Base-by-base conservation (phyloP, 2,329 filamentous ascomycete species). In the Pestalotiopsis sp. region DNA sequence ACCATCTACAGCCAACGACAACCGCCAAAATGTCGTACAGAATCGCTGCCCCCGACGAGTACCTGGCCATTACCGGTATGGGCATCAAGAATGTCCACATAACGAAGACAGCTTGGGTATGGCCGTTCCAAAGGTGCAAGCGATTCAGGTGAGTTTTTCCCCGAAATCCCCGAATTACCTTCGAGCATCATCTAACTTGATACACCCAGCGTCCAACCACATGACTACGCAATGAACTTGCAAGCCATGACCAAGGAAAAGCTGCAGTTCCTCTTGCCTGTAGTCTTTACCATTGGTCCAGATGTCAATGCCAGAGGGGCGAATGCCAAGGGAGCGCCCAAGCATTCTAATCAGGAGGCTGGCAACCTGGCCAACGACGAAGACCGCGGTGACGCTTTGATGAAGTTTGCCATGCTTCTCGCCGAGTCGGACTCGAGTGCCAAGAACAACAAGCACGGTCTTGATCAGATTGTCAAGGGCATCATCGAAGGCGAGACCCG, bases 161-260 rank as follows among this genome's bases (percentile, higher is more conserved):
- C 26, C 56, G 11, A 52, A 20, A 20, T 14, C 26, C 10, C 22
- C 24, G 17, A 7, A 26, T 14, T 10, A 26, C 20, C 14, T 14
- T 22, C 22, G 9, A 5, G 58, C 44, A 64, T 69, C 61, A 52
- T 22, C 52, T 58, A 5, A 39, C 17, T 76, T 17, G 58, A 11
- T 30, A 81, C 79, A 65, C 80, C 82, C 69, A 87, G 84, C 70
- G 89, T 92, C 74, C 90, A 90, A 71, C 91, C 92, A 0, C 92
- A 93, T 75, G 93, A 97, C 80, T 95, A 96, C 79, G 88, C 87
- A 68, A 92, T 97, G 85, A 89, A 90, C 67, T 83, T 97, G 1
- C 92, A 94, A 76, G 93, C 93, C 67, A 97, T 97, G 93, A 97
- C 93, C 20, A 89, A 91, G 73, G 94, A 97, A 81, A 97, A 97